Conservation (phyloP, 2,329 filamentous ascomycete species). For the Diplocarpon mali region DNA sequence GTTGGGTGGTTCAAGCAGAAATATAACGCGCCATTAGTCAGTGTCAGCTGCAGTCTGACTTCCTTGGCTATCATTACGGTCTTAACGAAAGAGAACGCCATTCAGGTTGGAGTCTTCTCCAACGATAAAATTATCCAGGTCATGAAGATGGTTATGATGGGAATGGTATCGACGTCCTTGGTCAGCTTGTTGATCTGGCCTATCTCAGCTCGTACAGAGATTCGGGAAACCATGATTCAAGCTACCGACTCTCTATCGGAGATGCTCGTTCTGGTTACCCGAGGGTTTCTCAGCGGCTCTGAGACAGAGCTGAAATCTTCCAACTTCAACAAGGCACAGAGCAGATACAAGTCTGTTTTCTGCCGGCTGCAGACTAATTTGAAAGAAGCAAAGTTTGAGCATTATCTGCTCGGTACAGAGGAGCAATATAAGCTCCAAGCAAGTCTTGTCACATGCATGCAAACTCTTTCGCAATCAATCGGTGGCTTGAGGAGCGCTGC, state of each 20-base stretch:
- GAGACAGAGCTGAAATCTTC: conserved; percentile 64
- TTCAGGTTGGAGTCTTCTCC: conserved; percentile 73
- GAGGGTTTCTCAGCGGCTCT: conserved; percentile 71
- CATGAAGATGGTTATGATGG: conserved; percentile 73
- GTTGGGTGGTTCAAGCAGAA: conserved; percentile 80
- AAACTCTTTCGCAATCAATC: conserved; percentile 76
- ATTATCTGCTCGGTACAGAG: conserved; percentile 73
- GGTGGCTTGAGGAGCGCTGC: conserved; percentile 85
- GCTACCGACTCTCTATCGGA: conserved; percentile 67
- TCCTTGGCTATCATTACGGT: conserved; percentile 82
- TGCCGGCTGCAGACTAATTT: conserved; percentile 64
- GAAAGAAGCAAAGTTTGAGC: conserved; percentile 79
- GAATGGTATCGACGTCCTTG: conserved; percentile 57
- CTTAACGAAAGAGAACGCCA: conserved; percentile 80
- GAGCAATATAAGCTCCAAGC: conserved; percentile 69
- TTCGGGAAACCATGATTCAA: conserved; percentile 63
- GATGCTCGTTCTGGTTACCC: conserved; percentile 71
- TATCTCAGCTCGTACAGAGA: conserved; percentile 60
- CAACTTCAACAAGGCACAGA: conserved; percentile 50
- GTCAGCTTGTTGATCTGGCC: conserved; percentile 73
- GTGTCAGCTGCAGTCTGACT: conserved; percentile 74
- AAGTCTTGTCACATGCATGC: conserved; percentile 71
- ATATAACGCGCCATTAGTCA: conserved; percentile 67
- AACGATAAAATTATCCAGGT: conserved; percentile 73
- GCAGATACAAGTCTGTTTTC: conserved; percentile 56